Evolutionary conservation across 2,329 filamentous ascomycete genomes (phyloP).

Genomic region (Monascus ruber): DNA sequence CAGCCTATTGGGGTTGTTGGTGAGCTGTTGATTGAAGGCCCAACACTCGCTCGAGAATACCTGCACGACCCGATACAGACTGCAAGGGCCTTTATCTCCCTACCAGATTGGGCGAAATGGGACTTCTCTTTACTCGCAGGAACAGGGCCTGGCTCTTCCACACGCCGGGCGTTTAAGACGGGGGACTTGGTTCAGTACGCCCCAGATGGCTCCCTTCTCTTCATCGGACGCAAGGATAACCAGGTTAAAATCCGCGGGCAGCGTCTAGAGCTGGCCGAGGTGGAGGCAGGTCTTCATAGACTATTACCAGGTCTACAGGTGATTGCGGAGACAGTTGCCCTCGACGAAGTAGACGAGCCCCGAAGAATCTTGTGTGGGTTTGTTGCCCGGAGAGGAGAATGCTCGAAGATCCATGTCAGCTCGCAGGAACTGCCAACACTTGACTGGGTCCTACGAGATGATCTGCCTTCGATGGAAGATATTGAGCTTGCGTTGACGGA

Average conservation of each 20-base stretch:
- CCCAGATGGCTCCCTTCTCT: conserved; percentile 1
- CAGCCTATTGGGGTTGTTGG: conserved; percentile 25
- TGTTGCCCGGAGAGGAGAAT: neutral
- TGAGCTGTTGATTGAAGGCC: conserved; percentile 29
- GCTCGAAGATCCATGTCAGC: neutral
- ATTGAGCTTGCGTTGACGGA: neutral
- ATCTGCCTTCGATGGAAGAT: neutral
- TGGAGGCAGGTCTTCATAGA: conserved; percentile 20
- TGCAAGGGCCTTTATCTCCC: conserved; percentile 4
- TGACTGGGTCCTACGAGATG: neutral
- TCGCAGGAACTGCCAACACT: neutral
- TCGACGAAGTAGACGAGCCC: neutral
- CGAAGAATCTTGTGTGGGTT: neutral
- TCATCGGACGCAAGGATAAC: conserved; percentile 45
- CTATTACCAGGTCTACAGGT: neutral
- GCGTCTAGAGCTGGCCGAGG: conserved; percentile 43
- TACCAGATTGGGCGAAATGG: conserved; percentile 7
- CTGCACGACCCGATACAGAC: conserved; percentile 10
- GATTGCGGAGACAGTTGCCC: neutral
- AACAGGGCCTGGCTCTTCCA: no score
- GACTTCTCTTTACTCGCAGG: no score
- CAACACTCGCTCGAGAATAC: conserved; percentile 25
- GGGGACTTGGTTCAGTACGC: conserved; percentile 4
- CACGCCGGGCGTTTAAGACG: conserved; percentile 2
- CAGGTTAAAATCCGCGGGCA: conserved; percentile 52